Evolutionary conservation across 1,284 basidiomycete genomes (phyloP), one percentile per base, ranked within the genome.

Genomic region (Malassezia yamatoensis): DNA sequence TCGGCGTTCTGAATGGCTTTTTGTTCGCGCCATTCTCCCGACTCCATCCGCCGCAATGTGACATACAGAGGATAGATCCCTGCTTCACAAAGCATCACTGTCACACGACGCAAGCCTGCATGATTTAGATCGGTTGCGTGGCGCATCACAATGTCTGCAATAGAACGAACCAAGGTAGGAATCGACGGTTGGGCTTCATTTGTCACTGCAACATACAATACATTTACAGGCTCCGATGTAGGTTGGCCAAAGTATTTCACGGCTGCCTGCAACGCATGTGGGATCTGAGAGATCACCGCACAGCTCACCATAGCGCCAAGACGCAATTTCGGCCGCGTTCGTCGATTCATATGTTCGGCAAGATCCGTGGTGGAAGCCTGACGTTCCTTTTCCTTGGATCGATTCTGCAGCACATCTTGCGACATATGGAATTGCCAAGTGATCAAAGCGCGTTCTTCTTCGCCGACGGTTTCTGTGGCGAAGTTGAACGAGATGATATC

Each of bases 1-100:
- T 99, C 94, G 62, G 96, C 90, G 80, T 98, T 96, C 76, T 93
- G 86, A 75, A 99, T 94, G 11, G 90, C 85, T 74, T 89, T 84
- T 76, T 96, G 90, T 81, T 98, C 94, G 59, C 80, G 82, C 94
- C 94, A 99, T 15, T 76, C 75, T 24, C 83, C 85, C 46, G 83
- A 77, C 51, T 74, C 79, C 68, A 82, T 80, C 37, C 60, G 62
- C 60, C 94, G 87, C 43, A 96, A 79, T 44, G 94, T 98, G 79
- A 86, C 88, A 80, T 93, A 98, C 72, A 87, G 84, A 8, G 94
- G 94, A 77, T 98, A 98, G 74, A 87, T 83, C 55, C 87, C 87
- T 54, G 82, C 85, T 61, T 88, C 84, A 79, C 91, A 96, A 67
- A 98, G 85, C 63, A 96, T 80, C 75, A 93, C 83, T 2, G 93